Percentiles rank a stretch among this genome's conserved stretches.
Evolutionary conservation across 2,329 filamentous ascomycete genomes (phyloP).

Genomic region (Colletotrichum cordylinicola): DNA sequence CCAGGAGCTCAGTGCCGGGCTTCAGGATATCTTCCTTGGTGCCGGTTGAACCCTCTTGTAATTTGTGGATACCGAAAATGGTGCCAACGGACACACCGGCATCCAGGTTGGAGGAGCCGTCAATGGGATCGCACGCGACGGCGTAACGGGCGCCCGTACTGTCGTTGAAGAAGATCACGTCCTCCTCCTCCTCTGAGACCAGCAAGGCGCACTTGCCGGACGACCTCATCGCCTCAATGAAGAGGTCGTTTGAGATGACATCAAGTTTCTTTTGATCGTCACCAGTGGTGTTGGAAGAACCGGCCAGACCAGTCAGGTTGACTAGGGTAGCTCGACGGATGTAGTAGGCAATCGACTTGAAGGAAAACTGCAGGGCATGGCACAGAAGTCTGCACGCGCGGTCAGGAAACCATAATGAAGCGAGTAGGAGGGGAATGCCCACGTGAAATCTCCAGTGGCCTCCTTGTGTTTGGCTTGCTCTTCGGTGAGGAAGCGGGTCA

Average conservation of each 20-base stretch:
- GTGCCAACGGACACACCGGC: constrained; percentile 97
- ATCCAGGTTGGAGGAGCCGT: constrained; percentile 96
- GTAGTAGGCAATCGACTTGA: constrained; percentile 99
- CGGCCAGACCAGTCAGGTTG: constrained; percentile 93
- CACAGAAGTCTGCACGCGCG: constrained; percentile 75
- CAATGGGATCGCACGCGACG: constrained; percentile 96
- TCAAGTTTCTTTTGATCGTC: constrained; percentile 99
- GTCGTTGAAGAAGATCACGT: constrained; percentile 85
- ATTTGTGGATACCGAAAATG: constrained; percentile 94
- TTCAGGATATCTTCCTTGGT: constrained; percentile 86
- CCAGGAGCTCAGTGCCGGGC: constrained; percentile 89
- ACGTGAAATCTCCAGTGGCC: constrained; percentile 99
- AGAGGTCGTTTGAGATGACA: constrained; percentile 97
- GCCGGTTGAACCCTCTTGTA: constrained; percentile 76
- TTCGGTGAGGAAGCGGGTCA: constrained; percentile 95
- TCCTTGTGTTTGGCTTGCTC: constrained; percentile 93
- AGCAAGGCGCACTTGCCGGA: constrained; percentile 89
- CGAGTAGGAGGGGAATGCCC: constrained; percentile 39
- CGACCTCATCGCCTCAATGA: constrained; percentile 92
- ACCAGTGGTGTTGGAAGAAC: constrained; percentile 92
- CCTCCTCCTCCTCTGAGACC: constrained; percentile 98
- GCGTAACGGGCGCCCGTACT: constrained; percentile 83
- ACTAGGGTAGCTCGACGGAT: constrained; percentile 95
- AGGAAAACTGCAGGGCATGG: constrained; percentile 98
- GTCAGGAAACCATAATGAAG: background rate